Evolutionary conservation across 139 green algal species (phyloP).

Genomic region (Yamagishiella unicocca): DNA sequence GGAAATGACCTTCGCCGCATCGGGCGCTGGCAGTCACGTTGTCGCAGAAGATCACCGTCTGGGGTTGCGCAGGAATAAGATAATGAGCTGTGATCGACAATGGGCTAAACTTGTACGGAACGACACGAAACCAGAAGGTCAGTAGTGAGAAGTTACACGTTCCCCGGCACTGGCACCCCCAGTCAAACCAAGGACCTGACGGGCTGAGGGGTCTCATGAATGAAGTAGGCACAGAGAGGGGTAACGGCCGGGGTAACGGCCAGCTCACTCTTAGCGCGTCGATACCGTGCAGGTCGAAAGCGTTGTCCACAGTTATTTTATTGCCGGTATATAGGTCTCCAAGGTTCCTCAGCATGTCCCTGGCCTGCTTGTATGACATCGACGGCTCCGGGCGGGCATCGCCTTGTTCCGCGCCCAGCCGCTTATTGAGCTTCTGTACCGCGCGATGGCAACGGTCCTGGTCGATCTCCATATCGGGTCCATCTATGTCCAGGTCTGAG

Average conservation of each 20-base stretch:
- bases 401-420: too few species aligned
- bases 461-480: background rate
- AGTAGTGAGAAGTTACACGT: too few species aligned
- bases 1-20: background rate
- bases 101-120: too few species aligned
- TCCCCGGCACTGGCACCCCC: too few species aligned
- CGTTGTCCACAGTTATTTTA: constrained; percentile 19
- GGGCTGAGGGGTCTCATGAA: too few species aligned
- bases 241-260: too few species aligned
- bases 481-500: constrained; percentile 15
- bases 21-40: background rate
- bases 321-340: background rate
- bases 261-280: constrained; percentile 20
- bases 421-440: background rate
- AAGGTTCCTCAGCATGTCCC: background rate
- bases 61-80: too few species aligned
- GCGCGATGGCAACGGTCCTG: background rate
- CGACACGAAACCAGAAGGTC: too few species aligned
- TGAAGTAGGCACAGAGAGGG: too few species aligned
- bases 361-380: background rate
- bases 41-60: constrained; percentile 14
- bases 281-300: constrained; percentile 11
- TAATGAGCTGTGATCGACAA: too few species aligned
- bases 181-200: too few species aligned
- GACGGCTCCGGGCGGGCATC: too few species aligned